Base-by-base conservation (phyloP, 2,329 filamentous ascomycete species). In the Botrytis paeoniae region DNA sequence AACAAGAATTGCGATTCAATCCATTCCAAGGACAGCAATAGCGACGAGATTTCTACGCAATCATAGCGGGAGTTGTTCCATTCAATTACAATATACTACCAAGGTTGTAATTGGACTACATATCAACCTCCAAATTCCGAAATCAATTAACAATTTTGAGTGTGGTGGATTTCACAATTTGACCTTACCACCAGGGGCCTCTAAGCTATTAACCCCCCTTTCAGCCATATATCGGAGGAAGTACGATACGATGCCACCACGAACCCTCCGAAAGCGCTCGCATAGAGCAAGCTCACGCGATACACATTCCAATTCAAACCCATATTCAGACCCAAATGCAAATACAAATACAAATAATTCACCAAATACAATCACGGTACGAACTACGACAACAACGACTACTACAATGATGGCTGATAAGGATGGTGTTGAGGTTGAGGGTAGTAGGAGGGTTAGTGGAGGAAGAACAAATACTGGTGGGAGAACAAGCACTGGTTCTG, bases 401-500 rank as follows among this genome's bases (percentile, higher is more conserved):
- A 69, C 48, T 59, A 57, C 48, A 43, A 69, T 57, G 51, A 57
- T 29, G 48, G 65, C 57, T 32, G 65, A 20, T 57, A 14, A n/a
- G 41, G 54, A 69, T 43, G 65, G 48, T 10, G 10, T 41, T 32
- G 65, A 57, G 18, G 37, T 43, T 41, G 64, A 66, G 25, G 45
- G 18, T 14, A 39, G 16, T 41, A 69, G 48, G 65, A 69, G 65
- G 32, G 54, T 37, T 3, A 69, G 65, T 62, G 60, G 35, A 4
- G 51, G 48, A 29, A 69, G 65, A 32, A 57, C 48, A 5, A 68
- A 48, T 59, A 61, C 7, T 10, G 59, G 32, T 16, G 48, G 45
- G 16, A 68, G 64, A 57, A 57, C 48, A 9, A 68, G 64, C 32
- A 61, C 4, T 16, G 51, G 51, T 29, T 57, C 51, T 18, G 37